Evolutionary conservation across 2,329 filamentous ascomycete species (phyloP).

Genomic region (Cladosporium oxysporum): DNA sequence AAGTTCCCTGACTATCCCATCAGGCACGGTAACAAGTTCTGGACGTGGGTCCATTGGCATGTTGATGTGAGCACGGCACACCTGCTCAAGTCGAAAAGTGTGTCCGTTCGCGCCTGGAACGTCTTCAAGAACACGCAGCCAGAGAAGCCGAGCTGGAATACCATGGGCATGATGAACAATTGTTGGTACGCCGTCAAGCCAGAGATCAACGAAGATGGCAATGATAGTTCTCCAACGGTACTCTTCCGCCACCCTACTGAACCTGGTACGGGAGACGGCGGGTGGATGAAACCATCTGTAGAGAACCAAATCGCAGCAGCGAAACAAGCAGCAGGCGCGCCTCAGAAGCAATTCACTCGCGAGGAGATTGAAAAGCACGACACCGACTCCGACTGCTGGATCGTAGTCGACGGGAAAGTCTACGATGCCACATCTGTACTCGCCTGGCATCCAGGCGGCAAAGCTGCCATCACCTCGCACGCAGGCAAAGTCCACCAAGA

Average conservation of each 20-base stretch:
- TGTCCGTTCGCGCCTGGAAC: slow-evolving; percentile 52
- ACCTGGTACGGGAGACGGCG: slow-evolving; percentile 45
- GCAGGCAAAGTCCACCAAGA: slow-evolving; percentile 53
- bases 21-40: slow-evolving; percentile 56
- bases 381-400: slow-evolving; percentile 53
- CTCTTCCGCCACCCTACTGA: slow-evolving; percentile 52
- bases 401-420: slow-evolving; percentile 55
- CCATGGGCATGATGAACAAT: slow-evolving; percentile 59
- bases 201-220: slow-evolving; percentile 39
- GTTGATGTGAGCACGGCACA: slow-evolving; percentile 51
- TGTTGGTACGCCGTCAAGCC: slow-evolving; percentile 51
- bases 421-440: slow-evolving; percentile 54
- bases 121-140: slow-evolving; percentile 56
- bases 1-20: slow-evolving; percentile 52
- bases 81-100: slow-evolving; percentile 45
- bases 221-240: slow-evolving; percentile 37
- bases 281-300: slow-evolving; percentile 54
- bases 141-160: slow-evolving; percentile 49
- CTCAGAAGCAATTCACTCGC: slow-evolving; percentile 54
- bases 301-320: slow-evolving; percentile 49
- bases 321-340: slow-evolving; percentile 48
- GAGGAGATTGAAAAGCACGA: slow-evolving; percentile 57
- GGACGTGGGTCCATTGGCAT: slow-evolving; percentile 57
- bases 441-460: slow-evolving; percentile 54
- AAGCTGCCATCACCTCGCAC: slow-evolving; percentile 51